These are phyloP conservation scores for Colletotrichum sp. DNA, from an alignment of 2,329 filamentous ascomycete species.

Conservation along the genomic window DNA sequence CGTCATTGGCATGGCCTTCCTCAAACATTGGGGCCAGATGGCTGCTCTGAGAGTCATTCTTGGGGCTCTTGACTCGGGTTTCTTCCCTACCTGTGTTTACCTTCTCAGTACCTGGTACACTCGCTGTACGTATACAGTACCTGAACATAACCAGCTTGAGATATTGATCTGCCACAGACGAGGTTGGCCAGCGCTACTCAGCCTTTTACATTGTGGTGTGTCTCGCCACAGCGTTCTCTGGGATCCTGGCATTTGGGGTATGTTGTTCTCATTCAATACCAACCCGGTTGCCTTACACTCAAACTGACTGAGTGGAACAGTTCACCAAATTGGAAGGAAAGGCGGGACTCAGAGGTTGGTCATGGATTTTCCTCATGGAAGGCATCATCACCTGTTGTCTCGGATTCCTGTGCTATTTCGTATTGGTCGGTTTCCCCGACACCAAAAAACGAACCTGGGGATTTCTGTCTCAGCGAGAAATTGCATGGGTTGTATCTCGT, in stretches of 20 bases:
- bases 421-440: slow-evolving; percentile 82
- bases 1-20: slow-evolving; percentile 29
- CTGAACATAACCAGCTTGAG: slow-evolving; percentile 46
- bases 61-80: slow-evolving; percentile 26
- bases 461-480: slow-evolving; percentile 71
- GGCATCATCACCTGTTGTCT: slow-evolving; percentile 58
- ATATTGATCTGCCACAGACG: slow-evolving; percentile 32
- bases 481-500: slow-evolving; percentile 69
- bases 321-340: slow-evolving; percentile 55
- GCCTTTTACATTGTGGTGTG: slow-evolving; percentile 31
- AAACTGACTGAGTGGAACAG: not conserved
- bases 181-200: slow-evolving; percentile 64
- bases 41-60: slow-evolving; percentile 23
- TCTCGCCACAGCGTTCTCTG: slow-evolving; percentile 28
- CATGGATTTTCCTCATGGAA: slow-evolving; percentile 70
- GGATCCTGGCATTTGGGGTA: slow-evolving; percentile 26
- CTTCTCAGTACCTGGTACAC: slow-evolving; percentile 73
- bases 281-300: slow-evolving; percentile 24
- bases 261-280: slow-evolving; percentile 21
- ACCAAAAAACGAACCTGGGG: slow-evolving; percentile 51
- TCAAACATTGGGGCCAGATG: slow-evolving; percentile 19
- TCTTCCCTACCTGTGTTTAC: slow-evolving; percentile 59
- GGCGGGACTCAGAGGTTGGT: slow-evolving; percentile 57
- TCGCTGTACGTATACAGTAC: slow-evolving; percentile 37
- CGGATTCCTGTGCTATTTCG: slow-evolving; percentile 49